Percentiles rank a stretch among this genome's conserved stretches.
These are phyloP conservation scores for Holtermannia corniformis DNA, from an alignment of 768 basidiomycete genomes.

Conservation along the genomic window DNA sequence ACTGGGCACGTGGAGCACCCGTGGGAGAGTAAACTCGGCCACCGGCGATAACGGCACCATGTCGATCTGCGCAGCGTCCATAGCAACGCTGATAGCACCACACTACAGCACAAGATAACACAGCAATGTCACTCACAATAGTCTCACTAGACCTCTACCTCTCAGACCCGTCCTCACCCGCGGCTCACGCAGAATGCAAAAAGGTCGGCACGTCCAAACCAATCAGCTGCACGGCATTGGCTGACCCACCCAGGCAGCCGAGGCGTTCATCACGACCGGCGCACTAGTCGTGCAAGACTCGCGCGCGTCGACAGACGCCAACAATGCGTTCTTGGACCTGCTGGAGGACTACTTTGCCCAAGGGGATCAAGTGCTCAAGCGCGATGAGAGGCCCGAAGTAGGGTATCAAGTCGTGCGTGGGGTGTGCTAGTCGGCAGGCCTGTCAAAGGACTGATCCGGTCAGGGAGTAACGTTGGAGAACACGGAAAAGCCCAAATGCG, in stretches of 20 bases:
- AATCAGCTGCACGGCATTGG: background rate
- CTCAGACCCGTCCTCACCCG: conserved; percentile 15
- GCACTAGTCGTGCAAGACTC: conserved; percentile 79
- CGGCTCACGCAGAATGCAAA: conserved; percentile 8
- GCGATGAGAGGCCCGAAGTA: conserved; percentile 74
- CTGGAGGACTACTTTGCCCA: conserved; percentile 91
- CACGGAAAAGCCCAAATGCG: conserved; percentile 65
- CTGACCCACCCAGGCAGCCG: conserved; percentile 53
- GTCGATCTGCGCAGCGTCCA: too few relatives aligned
- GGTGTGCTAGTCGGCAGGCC: too few relatives aligned
- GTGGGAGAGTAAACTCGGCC: background rate
- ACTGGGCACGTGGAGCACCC: background rate
- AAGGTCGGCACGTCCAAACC: conserved; percentile 4
- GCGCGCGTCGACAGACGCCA: conserved; percentile 72
- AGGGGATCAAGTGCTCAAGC: conserved; percentile 51
- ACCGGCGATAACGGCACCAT: background rate
- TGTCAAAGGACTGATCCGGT: background rate
- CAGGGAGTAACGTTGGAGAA: conserved; percentile 90
- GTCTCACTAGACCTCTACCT: conserved; percentile 32
- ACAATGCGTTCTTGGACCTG: conserved; percentile 71
- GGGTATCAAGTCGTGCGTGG: conserved; percentile 57
- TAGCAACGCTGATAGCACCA: too few relatives aligned
- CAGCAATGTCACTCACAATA: conserved; percentile 11
- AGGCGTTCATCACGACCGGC: conserved; percentile 72
- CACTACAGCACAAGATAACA: background rate